These are phyloP conservation scores for Bipolaris gigantea DNA, from an alignment of 2,329 filamentous ascomycete species.

Conservation along the genomic window DNA sequence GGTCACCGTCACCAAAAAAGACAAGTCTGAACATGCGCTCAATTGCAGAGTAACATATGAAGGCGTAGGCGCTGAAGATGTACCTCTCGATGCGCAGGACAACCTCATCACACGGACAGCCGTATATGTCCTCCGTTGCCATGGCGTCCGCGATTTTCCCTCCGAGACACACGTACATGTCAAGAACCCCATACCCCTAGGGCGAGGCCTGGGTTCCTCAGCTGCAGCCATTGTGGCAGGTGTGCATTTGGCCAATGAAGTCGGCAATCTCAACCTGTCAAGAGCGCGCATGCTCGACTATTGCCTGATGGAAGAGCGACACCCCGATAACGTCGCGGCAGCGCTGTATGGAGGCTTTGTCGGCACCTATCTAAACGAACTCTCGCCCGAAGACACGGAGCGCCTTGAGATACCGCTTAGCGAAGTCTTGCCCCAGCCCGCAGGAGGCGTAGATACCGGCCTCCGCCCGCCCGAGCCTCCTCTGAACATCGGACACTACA, in stretches of 20 bases:
- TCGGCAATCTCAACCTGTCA: conserved; percentile 75
- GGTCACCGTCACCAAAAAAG: conserved; percentile 66
- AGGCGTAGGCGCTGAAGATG: conserved; percentile 75
- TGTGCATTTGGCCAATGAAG: conserved; percentile 88
- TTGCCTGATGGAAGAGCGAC: conserved; percentile 86
- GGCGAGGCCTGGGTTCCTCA: conserved; percentile 90
- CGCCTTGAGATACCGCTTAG: conserved; percentile 91
- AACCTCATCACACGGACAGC: conserved; percentile 95
- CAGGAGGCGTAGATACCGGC: conserved; percentile 89
- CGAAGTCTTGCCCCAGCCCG: conserved; percentile 87
- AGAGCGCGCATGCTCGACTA: conserved; percentile 89
- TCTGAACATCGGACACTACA: conserved; percentile 89
- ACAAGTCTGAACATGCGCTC: conserved; percentile 62
- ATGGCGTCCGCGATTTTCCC: conserved; percentile 83
- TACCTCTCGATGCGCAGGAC: conserved; percentile 78
- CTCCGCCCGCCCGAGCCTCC: conserved; percentile 86
- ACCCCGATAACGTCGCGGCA: conserved; percentile 69
- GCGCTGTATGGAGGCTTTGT: conserved; percentile 96
- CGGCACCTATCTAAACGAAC: conserved; percentile 91
- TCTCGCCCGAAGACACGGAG: conserved; percentile 84
- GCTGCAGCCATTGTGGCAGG: conserved; percentile 94
- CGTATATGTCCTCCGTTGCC: conserved; percentile 90
- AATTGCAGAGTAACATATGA: conserved; percentile 94
- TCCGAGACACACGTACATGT: conserved; percentile 85
- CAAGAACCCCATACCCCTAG: conserved; percentile 91